Evolutionary conservation across 2,329 filamentous ascomycete genomes (phyloP).

Genomic region (Gaeumannomyces tritici): DNA sequence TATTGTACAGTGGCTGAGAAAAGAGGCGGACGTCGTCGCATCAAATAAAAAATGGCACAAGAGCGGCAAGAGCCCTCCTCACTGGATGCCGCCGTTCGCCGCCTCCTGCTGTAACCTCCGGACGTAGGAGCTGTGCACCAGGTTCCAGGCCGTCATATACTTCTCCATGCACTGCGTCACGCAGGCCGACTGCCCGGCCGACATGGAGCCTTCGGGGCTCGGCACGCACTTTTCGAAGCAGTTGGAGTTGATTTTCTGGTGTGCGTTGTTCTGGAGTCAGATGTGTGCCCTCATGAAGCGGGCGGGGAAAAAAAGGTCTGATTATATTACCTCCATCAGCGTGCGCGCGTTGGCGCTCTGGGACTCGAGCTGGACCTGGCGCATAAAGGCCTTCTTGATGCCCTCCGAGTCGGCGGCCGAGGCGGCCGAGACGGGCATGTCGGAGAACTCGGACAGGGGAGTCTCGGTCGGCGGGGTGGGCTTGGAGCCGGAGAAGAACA

Average conservation of each 20-base stretch:
- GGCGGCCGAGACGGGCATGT: background rate
- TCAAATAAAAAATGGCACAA: too few relatives aligned
- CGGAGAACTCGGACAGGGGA: conserved; percentile 3
- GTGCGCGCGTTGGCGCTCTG: conserved; percentile 59
- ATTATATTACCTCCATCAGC: conserved; percentile 57
- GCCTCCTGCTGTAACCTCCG: conserved; percentile 51
- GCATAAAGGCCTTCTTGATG: conserved; percentile 53
- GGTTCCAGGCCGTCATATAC: conserved; percentile 74
- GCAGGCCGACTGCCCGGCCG: conserved; percentile 59
- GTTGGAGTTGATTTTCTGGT: conserved; percentile 68
- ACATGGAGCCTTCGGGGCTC: conserved; percentile 57
- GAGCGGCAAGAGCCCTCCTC: too few relatives aligned
- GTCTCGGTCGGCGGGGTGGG: conserved; percentile 7
- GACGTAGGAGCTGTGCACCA: conserved; percentile 60
- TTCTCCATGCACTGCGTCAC: conserved; percentile 74
- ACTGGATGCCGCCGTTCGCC: conserved; percentile 14
- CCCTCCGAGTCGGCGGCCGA: conserved; percentile 34
- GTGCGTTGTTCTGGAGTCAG: background rate
- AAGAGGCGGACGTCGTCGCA: background rate
- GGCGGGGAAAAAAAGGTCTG: background rate
- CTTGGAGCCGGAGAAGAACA: conserved; percentile 11
- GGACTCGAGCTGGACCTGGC: conserved; percentile 54
- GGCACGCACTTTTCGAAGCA: conserved; percentile 73
- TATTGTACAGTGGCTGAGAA: too few relatives aligned
- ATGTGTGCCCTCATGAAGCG: background rate